Percentiles rank a stretch among this genome's conserved stretches.
Evolutionary conservation across 345 rosid species (phyloP).

Genomic region (Toxicodendron radicans): DNA sequence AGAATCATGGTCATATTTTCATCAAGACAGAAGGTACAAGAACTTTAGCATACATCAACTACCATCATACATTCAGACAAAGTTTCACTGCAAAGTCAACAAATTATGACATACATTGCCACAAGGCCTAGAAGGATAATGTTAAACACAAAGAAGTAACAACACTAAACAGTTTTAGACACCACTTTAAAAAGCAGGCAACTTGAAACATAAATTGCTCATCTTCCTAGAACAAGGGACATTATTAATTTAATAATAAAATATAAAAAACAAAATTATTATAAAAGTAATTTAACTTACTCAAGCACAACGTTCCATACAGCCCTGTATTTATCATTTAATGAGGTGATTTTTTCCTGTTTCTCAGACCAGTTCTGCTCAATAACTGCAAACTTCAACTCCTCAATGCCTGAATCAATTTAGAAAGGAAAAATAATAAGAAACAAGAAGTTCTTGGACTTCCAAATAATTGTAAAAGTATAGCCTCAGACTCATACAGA

Average conservation of each 20-base stretch:
- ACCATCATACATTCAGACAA: constrained; percentile 1
- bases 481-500: background rate
- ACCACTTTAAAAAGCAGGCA: background rate
- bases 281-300: constrained; percentile 49
- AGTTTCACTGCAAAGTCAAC: background rate
- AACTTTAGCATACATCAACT: background rate
- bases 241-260: background rate
- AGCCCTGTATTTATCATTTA: constrained; percentile 65
- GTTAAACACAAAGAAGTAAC: background rate
- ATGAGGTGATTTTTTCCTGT: constrained; percentile 56
- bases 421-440: constrained; percentile 15
- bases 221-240: background rate
- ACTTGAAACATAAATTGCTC: background rate
- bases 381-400: constrained; percentile 60
- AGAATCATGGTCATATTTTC: background rate
- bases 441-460: constrained; percentile 13
- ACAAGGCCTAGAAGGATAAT: background rate
- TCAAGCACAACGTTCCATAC: constrained; percentile 46
- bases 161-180: background rate
- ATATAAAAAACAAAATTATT: background rate
- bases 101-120: background rate
- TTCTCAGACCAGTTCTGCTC: constrained; percentile 72
- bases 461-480: constrained; percentile 21
- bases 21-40: background rate
- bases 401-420: constrained; percentile 64